These are phyloP conservation scores for Elongisporangium anandrum DNA, from an alignment of 352 stramenopile genomes.

Conservation along the genomic window DNA sequence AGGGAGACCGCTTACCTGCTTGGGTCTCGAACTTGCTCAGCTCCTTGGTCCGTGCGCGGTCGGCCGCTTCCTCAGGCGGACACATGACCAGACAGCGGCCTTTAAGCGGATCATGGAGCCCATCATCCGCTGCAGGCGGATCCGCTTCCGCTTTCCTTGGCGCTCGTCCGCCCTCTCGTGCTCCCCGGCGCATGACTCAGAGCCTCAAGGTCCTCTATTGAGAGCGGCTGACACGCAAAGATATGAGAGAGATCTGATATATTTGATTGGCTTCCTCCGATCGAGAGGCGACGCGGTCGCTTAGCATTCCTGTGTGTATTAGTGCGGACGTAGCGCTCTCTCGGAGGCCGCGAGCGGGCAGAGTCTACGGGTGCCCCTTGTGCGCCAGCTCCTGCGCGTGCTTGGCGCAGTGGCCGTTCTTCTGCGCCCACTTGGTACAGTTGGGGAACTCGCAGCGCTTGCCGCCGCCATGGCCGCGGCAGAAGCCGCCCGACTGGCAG, in stretches of 20 bases:
- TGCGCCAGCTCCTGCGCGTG: conserved; percentile 80
- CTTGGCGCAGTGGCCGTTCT: conserved; percentile 84
- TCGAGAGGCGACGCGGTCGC: background rate
- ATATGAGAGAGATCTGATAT: background rate
- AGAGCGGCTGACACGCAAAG: background rate
- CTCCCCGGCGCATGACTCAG: background rate
- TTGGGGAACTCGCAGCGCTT: conserved; percentile 83
- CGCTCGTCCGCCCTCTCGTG: background rate
- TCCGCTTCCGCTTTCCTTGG: background rate
- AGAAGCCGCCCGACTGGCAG: conserved; percentile 82
- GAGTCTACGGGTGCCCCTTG: conserved; percentile 31
- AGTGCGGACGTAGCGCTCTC: background rate
- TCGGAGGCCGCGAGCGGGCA: no score
- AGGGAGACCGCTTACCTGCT: background rate
- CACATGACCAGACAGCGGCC: conserved; percentile 30
- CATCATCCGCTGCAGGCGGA: background rate
- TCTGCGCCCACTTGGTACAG: conserved; percentile 86
- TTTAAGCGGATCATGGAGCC: background rate
- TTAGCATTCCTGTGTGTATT: background rate
- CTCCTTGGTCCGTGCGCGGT: conserved; percentile 26
- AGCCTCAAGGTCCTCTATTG: background rate
- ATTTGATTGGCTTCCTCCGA: background rate
- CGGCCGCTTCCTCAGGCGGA: conserved; percentile 19
- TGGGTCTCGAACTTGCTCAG: conserved; percentile 44
- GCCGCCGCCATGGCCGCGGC: conserved; percentile 74